A percentile compares a stretch with the other conserved stretches of the same genome.
Conservation (phyloP, 805 yeast species). For the Wickerhamomyces silvicola region DNA sequence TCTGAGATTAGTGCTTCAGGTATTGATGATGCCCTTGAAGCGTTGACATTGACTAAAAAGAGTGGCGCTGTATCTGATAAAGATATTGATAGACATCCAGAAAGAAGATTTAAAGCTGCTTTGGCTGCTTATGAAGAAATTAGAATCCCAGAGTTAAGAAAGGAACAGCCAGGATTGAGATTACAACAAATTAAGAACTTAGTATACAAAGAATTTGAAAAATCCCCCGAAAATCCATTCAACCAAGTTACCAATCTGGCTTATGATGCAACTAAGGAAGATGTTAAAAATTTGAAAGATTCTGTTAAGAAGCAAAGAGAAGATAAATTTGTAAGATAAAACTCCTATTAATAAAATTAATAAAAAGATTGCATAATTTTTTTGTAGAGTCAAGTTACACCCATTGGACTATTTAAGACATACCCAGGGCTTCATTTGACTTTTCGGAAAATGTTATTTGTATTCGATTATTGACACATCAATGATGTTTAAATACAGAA, state of each 20-base stretch:
- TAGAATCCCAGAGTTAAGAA: slow-evolving; percentile 63
- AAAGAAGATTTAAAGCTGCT: slow-evolving; percentile 82
- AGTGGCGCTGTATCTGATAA: slow-evolving; percentile 51
- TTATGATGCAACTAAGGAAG: slow-evolving; percentile 55
- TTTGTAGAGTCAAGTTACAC: too few species aligned
- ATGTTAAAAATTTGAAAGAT: slow-evolving; percentile 38
- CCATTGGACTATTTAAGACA: too few species aligned
- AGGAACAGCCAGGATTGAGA: slow-evolving; percentile 76
- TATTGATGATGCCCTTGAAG: slow-evolving; percentile 73
- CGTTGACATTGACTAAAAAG: slow-evolving; percentile 57
- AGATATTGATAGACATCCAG: slow-evolving; percentile 81
- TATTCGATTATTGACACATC: too few species aligned
- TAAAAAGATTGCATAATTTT: too few species aligned
- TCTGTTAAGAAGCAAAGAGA: slow-evolving; percentile 48
- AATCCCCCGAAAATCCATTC: slow-evolving; percentile 77
- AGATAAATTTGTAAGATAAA: slow-evolving; percentile 13
- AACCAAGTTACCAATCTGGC: slow-evolving; percentile 58
- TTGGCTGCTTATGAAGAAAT: slow-evolving; percentile 62
- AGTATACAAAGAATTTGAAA: slow-evolving; percentile 73
- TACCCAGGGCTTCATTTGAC: too few species aligned
- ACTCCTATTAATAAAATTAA: neutral
- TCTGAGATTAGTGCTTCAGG: slow-evolving; percentile 64
- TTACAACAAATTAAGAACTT: slow-evolving; percentile 72
- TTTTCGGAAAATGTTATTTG: too few species aligned
- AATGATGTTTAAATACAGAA: neutral